Evolutionary conservation across 208 protist species (phyloP), one percentile per base, ranked within the genome.

Genomic region (Wallacemonas sp.): DNA sequence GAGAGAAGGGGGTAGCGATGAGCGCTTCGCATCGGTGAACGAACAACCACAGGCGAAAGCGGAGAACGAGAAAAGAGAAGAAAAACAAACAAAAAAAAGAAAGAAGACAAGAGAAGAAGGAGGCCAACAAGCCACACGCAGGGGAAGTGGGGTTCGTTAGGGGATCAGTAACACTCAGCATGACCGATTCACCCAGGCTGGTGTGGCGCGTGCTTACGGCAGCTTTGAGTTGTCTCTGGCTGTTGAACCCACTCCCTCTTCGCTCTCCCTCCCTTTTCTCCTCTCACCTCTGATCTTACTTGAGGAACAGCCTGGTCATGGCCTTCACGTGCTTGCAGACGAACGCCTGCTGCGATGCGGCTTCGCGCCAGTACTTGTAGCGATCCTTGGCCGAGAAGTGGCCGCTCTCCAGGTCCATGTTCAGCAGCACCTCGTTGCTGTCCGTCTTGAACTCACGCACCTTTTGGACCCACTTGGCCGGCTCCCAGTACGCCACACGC

Each of bases 401-500:
- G 0, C 91, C 91, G 65, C 81, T 92, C 42, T 94, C 87, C 38
- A 95, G 80, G 63, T 97, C 87, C 74, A 94, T 94, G 68, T 97
- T 93, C 29, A 95, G 74, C 37, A 97, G 58, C 27, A 95, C 66
- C 52, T 95, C 87, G 39, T 89, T 89, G 57, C 57, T 30, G 73
- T 91, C 86, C 34, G 88, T 96, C 64, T 93, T 94, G 33, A 76
- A 52, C 57, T 80, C 78, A 3, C 91, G 87, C 41, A 97, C 75
- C 79, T 93, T 93, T 39, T 79, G 75, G 15, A 85, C 85, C 91
- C 91, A 97, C 79, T 94, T 95, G 36, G 83, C 85, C 26, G 91
- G 91, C 79, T 97, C 88, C 91, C 91, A 97, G 77, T 94, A 97
- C n/a, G 88, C 88, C 53, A 97, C 91, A 32, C 92, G 89, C 3